Conservation (phyloP, 306 rosid species). For the Morella rubra region DNA sequence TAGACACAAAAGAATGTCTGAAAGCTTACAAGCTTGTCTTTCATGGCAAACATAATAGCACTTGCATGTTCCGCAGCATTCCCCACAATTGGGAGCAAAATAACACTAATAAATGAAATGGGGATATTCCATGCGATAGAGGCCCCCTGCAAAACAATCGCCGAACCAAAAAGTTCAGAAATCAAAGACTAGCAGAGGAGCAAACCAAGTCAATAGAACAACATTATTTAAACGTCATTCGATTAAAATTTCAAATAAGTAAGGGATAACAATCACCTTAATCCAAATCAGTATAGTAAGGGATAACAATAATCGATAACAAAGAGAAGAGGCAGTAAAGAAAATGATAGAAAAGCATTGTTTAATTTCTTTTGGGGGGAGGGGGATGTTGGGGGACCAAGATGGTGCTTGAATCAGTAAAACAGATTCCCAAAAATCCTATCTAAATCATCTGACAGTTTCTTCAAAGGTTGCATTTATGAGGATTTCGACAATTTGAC, state of each 20-base stretch:
- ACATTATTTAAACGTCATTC: background rate
- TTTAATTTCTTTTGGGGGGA: too few species aligned
- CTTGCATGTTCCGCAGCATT: constrained; percentile 95
- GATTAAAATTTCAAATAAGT: background rate
- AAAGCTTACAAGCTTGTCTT: constrained; percentile 78
- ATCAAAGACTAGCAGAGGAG: background rate
- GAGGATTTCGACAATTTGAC: background rate
- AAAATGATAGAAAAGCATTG: background rate
- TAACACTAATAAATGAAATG: constrained; percentile 69
- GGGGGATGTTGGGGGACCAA: too few species aligned
- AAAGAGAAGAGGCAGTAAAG: background rate
- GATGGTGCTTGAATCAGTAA: background rate
- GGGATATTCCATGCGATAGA: constrained; percentile 60
- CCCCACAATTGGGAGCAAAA: constrained; percentile 82
- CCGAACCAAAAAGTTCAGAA: constrained; percentile 24
- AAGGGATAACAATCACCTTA: background rate
- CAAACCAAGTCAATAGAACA: background rate
- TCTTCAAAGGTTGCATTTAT: background rate
- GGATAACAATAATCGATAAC: background rate
- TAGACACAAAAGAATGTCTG: background rate
- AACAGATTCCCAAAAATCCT: background rate
- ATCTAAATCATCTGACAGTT: background rate
- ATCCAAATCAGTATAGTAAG: background rate
- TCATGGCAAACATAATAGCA: constrained; percentile 84
- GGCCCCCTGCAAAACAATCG: constrained; percentile 58